Conservation (phyloP, 768 basidiomycete species). For the Xerocomellus amylosporus region DNA sequence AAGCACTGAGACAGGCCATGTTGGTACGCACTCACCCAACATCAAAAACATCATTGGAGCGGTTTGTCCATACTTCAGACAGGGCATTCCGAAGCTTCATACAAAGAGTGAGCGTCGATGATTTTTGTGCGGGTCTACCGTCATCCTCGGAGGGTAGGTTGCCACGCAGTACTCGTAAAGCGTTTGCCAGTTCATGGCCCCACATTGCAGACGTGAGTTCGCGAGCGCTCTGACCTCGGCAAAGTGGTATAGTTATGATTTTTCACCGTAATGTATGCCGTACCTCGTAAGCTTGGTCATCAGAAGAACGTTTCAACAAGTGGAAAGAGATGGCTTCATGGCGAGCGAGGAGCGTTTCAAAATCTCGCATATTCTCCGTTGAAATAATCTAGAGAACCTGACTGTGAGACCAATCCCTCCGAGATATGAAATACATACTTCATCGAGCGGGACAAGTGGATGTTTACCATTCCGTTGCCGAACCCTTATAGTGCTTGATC, state of each 20-base stretch:
- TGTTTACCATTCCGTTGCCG: constrained; percentile 33
- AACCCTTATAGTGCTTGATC: constrained; percentile 49
- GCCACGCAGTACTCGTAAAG: constrained; percentile 55
- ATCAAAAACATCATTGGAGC: constrained; percentile 73
- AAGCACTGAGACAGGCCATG: not conserved
- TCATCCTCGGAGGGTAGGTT: constrained; percentile 46
- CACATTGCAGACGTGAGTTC: constrained; percentile 78
- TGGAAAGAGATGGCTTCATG: constrained; percentile 68
- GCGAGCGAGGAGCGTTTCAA: constrained; percentile 57
- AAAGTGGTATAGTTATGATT: not conserved
- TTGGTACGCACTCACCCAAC: constrained; percentile 54
- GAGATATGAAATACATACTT: constrained; percentile 42
- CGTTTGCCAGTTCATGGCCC: constrained; percentile 78
- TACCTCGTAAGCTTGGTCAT: constrained; percentile 82
- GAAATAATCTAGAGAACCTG: constrained; percentile 47
- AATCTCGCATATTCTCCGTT: constrained; percentile 43
- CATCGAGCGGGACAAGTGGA: constrained; percentile 61
- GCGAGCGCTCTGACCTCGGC: constrained; percentile 58
- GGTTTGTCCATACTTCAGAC: constrained; percentile 71
- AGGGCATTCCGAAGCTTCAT: constrained; percentile 60
- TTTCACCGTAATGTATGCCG: constrained; percentile 19
- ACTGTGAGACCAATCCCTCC: not conserved
- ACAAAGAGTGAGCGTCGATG: constrained; percentile 40
- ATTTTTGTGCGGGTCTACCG: constrained; percentile 23
- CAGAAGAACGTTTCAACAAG: constrained; percentile 65